Evolutionary conservation across 768 basidiomycete genomes (phyloP).

Genomic region (Hortiboletus campestris): DNA sequence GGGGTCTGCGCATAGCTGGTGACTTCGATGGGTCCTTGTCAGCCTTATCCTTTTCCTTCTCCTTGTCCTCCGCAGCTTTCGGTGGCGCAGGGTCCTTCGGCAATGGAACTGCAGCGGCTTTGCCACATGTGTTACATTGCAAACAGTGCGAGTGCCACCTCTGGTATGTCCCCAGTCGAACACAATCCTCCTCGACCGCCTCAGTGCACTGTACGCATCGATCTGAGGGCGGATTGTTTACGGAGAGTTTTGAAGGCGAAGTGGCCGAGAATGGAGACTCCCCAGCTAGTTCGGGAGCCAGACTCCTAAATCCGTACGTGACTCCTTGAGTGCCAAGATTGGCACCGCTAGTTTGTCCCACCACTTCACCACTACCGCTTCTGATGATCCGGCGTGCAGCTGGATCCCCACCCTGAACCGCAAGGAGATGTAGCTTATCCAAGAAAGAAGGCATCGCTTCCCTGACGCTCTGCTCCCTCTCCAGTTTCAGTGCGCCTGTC

Average conservation of each 20-base stretch:
- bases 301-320: conserved; percentile 88
- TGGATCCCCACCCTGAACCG: conserved; percentile 81
- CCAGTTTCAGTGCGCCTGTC: conserved; percentile 92
- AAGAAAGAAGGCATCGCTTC: conserved; percentile 89
- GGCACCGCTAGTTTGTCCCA: conserved; percentile 36
- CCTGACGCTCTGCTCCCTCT: conserved; percentile 80
- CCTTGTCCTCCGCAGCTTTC: conserved; percentile 50
- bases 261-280: conserved; percentile 68
- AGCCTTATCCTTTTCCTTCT: conserved; percentile 40
- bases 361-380: conserved; percentile 65
- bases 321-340: conserved; percentile 84
- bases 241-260: conserved; percentile 47
- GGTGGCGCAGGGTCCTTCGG: conserved; percentile 54
- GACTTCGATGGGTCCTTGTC: conserved; percentile 54
- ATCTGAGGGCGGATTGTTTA: conserved; percentile 81
- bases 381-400: conserved; percentile 73
- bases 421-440: conserved; percentile 89
- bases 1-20: conserved; percentile 66
- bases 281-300: conserved; percentile 89
- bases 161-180: conserved; percentile 91
- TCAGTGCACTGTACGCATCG: conserved; percentile 84
- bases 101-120: conserved; percentile 61
- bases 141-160: conserved; percentile 96
- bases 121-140: conserved; percentile 80
- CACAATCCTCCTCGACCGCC: conserved; percentile 97